Percentiles rank a stretch among this genome's conserved stretches.
phyloP scores from a whole-genome alignment of 179 eudicot species.

The Drosera spatulata region DNA sequence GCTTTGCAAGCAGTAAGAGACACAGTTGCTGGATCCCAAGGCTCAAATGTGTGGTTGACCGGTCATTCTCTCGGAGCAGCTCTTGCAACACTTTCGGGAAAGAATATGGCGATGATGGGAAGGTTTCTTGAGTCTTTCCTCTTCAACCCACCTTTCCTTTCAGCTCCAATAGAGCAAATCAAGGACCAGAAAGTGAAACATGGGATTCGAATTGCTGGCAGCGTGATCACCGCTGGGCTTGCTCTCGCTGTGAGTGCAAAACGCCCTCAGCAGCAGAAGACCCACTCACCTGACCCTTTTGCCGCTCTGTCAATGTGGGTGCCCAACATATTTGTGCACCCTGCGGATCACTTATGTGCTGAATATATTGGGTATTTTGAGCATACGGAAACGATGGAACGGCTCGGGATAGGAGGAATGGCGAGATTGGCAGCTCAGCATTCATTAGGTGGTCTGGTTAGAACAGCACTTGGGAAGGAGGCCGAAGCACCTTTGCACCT shows the following conservation, averaged over 20 bases:
- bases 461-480: conserved; percentile 27
- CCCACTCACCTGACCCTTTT: conserved; percentile 25
- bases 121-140: conserved; percentile 54
- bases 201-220: conserved; percentile 81
- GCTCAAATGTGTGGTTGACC: conserved; percentile 52
- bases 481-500: conserved; percentile 24
- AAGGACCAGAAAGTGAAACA: conserved; percentile 69
- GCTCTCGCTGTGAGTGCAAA: conserved; percentile 55
- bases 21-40: conserved; percentile 54
- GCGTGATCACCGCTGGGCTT: conserved; percentile 81
- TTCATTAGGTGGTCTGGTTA: conserved; percentile 54
- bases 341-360: conserved; percentile 64
- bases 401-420: conserved; percentile 54
- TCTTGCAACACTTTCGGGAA: conserved; percentile 78
- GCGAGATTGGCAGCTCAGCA: conserved; percentile 77
- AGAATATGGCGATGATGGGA: conserved; percentile 61
- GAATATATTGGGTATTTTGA: conserved; percentile 84
- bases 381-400: conserved; percentile 75
- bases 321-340: conserved; percentile 61
- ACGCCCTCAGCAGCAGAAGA: conserved; percentile 21
- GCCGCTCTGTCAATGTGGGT: conserved; percentile 51
- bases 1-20: conserved; percentile 68
- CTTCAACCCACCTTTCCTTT: conserved; percentile 79
- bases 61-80: conserved; percentile 96
- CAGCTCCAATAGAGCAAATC: conserved; percentile 77